phyloP scores from a whole-genome alignment of 371 early-diverging fungal species.

The Smittium mucronatum region DNA sequence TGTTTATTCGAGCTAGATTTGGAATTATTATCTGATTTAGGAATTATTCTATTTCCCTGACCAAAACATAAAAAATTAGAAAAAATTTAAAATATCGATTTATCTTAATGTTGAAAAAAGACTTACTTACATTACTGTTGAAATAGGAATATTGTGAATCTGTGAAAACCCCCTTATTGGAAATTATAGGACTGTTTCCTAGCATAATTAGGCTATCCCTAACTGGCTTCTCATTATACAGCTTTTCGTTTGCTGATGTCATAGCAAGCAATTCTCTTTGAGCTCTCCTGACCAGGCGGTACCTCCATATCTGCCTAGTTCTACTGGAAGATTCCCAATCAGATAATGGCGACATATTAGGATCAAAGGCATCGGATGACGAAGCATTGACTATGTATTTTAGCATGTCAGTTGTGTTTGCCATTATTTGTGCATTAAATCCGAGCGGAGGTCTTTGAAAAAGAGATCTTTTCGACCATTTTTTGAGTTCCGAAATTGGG shows the following conservation, averaged over 20 bases:
- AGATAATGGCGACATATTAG: background rate
- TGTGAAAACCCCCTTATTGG: no score
- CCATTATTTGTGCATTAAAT: background rate
- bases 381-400: background rate
- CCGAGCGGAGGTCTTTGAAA: constrained; percentile 10
- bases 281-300: background rate
- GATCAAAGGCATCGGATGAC: background rate
- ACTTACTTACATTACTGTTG: no score
- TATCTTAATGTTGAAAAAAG: no score
- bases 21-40: no score
- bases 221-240: background rate
- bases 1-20: no score
- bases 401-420: background rate
- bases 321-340: constrained; percentile 2
- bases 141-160: no score
- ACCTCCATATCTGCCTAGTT: constrained; percentile 1
- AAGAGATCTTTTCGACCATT: background rate
- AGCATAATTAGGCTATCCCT: background rate
- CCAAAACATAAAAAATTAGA: no score
- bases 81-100: no score
- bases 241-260: background rate
- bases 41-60: no score
- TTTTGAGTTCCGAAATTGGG: constrained; percentile 2
- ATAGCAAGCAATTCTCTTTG: background rate
- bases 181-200: background rate